phyloP scores from a whole-genome alignment of 768 basidiomycete genomes.

The Mycena kentingensis region DNA sequence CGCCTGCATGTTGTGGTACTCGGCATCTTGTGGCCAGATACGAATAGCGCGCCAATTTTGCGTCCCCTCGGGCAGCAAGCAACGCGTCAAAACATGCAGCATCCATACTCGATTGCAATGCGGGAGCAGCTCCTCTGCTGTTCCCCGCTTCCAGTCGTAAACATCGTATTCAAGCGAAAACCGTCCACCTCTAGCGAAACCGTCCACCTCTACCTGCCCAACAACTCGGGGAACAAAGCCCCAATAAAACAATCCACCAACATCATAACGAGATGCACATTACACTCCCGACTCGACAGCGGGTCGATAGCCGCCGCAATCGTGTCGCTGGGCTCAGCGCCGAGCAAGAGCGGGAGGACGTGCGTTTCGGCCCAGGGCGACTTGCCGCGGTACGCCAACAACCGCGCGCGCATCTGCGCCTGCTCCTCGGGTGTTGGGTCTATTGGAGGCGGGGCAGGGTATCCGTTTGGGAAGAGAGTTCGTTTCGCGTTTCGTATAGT shows the following conservation, averaged over 20 bases:
- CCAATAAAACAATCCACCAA: conserved; percentile 74
- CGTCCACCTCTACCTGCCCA: too few species aligned
- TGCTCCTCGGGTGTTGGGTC: conserved; percentile 84
- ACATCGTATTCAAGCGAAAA: too few species aligned
- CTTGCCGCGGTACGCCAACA: conserved; percentile 34
- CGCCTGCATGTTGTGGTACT: too few species aligned
- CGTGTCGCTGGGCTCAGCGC: conserved; percentile 50
- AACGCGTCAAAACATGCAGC: too few species aligned
- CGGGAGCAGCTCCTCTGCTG: too few species aligned
- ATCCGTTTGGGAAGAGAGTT: conserved; percentile 86
- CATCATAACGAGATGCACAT: conserved; percentile 74
- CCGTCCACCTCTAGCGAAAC: too few species aligned
- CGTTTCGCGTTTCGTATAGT: conserved; percentile 60
- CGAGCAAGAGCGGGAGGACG: conserved; percentile 54
- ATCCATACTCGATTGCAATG: too few species aligned
- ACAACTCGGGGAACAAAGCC: conserved; percentile 77
- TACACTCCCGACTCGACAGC: conserved; percentile 66
- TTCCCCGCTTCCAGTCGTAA: too few species aligned
- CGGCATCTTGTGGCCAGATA: too few species aligned
- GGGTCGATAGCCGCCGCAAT: conserved; percentile 60
- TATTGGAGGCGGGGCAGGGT: conserved; percentile 70
- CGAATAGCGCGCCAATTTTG: too few species aligned
- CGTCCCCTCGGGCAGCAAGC: too few species aligned
- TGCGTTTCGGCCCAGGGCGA: conserved; percentile 35
- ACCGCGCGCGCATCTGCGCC: conserved; percentile 49